A percentile compares a stretch with the other conserved stretches of the same genome.
Evolutionary conservation across 2,329 filamentous ascomycete genomes (phyloP).

Genomic region (Parafenestella ontariensis): DNA sequence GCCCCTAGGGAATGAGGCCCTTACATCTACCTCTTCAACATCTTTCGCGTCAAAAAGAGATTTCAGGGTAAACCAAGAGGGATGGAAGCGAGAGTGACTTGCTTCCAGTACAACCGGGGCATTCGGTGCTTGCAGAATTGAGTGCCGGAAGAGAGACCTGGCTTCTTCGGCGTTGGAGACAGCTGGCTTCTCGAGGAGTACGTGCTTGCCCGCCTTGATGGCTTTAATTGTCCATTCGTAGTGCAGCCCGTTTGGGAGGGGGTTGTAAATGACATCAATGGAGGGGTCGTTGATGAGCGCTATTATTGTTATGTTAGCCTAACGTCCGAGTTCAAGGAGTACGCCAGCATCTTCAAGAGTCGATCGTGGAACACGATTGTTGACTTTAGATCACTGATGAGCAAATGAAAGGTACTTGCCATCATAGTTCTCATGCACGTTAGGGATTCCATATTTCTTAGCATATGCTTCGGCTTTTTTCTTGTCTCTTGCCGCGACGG

Average conservation of each 20-base stretch:
- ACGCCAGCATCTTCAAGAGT: too few species aligned
- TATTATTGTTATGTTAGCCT: constrained; percentile 1
- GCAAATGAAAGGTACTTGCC: constrained; percentile 36
- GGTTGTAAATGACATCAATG: constrained; percentile 55
- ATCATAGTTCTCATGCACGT: constrained; percentile 59
- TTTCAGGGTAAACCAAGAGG: constrained; percentile 48
- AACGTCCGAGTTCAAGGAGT: too few species aligned
- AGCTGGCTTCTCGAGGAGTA: constrained; percentile 57
- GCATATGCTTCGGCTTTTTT: constrained; percentile 59
- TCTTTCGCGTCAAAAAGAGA: constrained; percentile 43
- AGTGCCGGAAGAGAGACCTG: constrained; percentile 48
- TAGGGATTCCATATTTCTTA: constrained; percentile 59
- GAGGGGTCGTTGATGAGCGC: constrained; percentile 49
- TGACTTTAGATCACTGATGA: background rate
- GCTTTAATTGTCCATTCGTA: constrained; percentile 52
- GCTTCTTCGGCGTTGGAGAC: constrained; percentile 54
- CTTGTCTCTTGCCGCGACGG: constrained; percentile 60
- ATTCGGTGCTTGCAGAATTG: constrained; percentile 42
- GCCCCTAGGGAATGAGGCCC: constrained; percentile 32
- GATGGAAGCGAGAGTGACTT: constrained; percentile 55
- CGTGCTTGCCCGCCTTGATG: constrained; percentile 53
- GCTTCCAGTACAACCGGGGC: constrained; percentile 55
- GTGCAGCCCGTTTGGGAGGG: constrained; percentile 55
- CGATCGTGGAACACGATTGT: background rate
- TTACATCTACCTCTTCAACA: constrained; percentile 43